Conservation (phyloP, 2,329 filamentous ascomycete species). For the Waltergamsia citrina region DNA sequence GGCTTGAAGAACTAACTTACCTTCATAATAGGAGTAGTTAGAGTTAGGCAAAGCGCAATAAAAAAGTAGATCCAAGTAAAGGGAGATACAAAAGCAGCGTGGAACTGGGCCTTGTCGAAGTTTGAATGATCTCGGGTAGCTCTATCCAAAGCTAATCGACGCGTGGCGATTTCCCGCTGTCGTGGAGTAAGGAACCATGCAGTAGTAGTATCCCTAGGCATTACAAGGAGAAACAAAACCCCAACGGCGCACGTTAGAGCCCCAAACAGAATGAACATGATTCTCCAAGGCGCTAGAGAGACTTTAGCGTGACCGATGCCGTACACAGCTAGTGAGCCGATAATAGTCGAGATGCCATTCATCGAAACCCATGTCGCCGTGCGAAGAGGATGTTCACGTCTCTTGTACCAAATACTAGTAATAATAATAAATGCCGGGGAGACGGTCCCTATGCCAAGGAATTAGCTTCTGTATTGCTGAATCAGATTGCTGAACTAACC, state of each 20-base stretch:
- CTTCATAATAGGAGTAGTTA: no score
- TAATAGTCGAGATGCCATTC: conserved; percentile 16
- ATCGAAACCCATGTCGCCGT: conserved; percentile 18
- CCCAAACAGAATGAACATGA: conserved; percentile 40
- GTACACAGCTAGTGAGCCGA: conserved; percentile 18
- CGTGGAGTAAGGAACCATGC: conserved; percentile 37
- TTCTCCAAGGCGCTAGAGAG: conserved; percentile 30
- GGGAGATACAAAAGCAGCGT: no score
- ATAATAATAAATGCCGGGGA: conserved; percentile 21
- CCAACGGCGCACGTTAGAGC: conserved; percentile 31
- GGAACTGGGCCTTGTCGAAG: conserved; percentile 32
- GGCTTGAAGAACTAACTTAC: no score
- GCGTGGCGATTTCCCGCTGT: conserved; percentile 29
- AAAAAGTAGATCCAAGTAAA: no score
- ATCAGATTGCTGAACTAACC: no score
- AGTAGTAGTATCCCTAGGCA: conserved; percentile 33
- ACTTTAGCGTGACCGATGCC: conserved; percentile 10
- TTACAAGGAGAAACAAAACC: conserved; percentile 31
- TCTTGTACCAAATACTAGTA: conserved; percentile 19
- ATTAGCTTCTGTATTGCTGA: no score
- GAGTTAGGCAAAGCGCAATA: no score
- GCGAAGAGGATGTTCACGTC: conserved; percentile 17
- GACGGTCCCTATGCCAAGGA: no score
- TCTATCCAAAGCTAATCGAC: conserved; percentile 19
- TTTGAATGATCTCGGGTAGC: conserved; percentile 25